phyloP scores from a whole-genome alignment of 192 early-diverging fungal species.

The Coemansia sp. region DNA sequence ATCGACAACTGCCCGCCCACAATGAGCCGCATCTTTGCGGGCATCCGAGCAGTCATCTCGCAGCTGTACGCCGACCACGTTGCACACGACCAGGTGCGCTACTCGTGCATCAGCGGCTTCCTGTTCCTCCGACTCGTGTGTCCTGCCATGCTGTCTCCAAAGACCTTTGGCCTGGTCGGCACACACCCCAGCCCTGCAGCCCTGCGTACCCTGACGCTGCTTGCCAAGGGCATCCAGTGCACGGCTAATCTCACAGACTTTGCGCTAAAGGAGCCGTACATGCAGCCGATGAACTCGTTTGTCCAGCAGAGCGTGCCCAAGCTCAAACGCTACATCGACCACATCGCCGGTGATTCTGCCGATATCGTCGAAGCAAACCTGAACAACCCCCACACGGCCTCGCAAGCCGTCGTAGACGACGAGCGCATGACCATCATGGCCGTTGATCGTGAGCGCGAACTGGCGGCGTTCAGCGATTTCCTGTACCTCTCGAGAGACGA shows the following conservation, averaged over 20 bases:
- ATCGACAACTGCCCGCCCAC: constrained; percentile 33
- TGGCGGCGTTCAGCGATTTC: constrained; percentile 39
- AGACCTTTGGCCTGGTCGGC: constrained; percentile 66
- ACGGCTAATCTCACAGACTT: constrained; percentile 66
- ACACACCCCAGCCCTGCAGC: constrained; percentile 55
- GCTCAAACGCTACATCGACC: constrained; percentile 63
- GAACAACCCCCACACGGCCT: neutral
- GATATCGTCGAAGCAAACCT: constrained; percentile 8
- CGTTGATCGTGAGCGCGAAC: constrained; percentile 38
- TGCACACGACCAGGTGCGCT: constrained; percentile 24
- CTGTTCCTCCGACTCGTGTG: constrained; percentile 69
- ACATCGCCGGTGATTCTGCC: constrained; percentile 27
- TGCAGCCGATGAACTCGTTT: constrained; percentile 64
- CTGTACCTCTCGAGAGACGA: constrained; percentile 11
- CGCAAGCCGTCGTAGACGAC: constrained; percentile 2
- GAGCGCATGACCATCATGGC: constrained; percentile 7
- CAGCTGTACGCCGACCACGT: constrained; percentile 17
- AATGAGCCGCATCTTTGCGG: constrained; percentile 43
- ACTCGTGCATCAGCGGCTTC: constrained; percentile 62
- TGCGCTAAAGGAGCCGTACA: constrained; percentile 64
- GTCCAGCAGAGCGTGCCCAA: constrained; percentile 58
- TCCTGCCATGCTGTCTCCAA: constrained; percentile 70
- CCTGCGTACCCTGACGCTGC: constrained; percentile 62
- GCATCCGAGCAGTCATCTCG: constrained; percentile 19
- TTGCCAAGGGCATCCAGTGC: constrained; percentile 72